phyloP scores from a whole-genome alignment of 305 asterid genomes.

The Fraxinus platypoda region DNA sequence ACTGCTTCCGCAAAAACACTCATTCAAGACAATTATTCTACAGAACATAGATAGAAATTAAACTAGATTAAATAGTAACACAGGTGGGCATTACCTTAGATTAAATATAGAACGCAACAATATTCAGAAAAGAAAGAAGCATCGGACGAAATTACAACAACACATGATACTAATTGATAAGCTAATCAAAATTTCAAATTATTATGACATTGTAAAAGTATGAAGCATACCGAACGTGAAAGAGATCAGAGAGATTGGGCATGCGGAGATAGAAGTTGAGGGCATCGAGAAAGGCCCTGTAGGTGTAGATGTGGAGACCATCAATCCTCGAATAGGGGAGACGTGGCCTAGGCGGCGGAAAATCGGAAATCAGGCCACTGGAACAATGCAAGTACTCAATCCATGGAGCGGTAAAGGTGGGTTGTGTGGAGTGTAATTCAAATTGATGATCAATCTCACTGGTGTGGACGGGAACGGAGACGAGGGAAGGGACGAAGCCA shows the following conservation, averaged over 20 bases:
- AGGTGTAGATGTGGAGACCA: slow-evolving; percentile 22
- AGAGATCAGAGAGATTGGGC: background rate
- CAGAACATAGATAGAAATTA: background rate
- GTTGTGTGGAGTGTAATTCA: background rate
- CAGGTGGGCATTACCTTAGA: background rate
- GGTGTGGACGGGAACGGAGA: background rate
- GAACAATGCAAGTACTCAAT: slow-evolving; percentile 4
- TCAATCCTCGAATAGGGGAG: slow-evolving; percentile 21
- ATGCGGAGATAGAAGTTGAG: slow-evolving; percentile 13
- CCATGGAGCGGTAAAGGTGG: background rate
- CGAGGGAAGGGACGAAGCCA: slow-evolving; percentile 6
- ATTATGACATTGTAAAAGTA: background rate
- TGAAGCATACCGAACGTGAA: slow-evolving; percentile 19
- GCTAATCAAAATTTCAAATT: no score
- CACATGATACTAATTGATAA: no score
- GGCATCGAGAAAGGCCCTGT: slow-evolving; percentile 18
- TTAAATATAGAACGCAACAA: background rate
- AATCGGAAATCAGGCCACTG: background rate
- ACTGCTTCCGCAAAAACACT: background rate
- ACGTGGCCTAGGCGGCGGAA: slow-evolving; percentile 9
- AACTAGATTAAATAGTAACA: background rate
- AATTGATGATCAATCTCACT: background rate
- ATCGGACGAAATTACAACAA: background rate
- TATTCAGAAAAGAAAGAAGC: background rate
- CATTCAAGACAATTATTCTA: background rate